A percentile compares a stretch with the other conserved stretches of the same genome.
Evolutionary conservation across 2,329 filamentous ascomycete genomes (phyloP).

Genomic region (Talaromyces sp.): DNA sequence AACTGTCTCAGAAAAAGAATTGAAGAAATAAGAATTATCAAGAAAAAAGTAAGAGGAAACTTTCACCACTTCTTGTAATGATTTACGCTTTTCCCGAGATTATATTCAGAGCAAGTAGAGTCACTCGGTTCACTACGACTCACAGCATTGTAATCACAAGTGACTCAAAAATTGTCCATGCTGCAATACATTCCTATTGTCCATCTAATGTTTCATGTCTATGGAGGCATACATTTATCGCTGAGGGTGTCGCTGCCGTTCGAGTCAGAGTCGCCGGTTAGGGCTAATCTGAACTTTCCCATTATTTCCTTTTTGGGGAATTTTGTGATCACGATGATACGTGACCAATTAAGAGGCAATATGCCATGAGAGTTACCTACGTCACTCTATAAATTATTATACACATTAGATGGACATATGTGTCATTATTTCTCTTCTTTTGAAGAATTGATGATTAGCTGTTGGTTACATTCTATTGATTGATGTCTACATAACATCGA

Average conservation of each 20-base stretch:
- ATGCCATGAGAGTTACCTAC: background rate
- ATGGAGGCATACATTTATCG: background rate
- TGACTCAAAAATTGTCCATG: background rate
- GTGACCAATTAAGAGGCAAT: background rate
- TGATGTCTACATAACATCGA: background rate
- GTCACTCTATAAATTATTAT: background rate
- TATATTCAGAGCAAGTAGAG: background rate
- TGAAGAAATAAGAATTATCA: background rate
- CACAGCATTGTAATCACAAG: background rate
- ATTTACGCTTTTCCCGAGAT: no score
- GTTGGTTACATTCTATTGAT: background rate
- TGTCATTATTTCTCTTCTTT: background rate
- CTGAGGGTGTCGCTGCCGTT: background rate
- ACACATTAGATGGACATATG: background rate
- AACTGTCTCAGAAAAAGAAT: background rate
- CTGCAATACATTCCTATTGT: background rate
- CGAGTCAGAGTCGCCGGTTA: background rate
- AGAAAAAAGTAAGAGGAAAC: background rate
- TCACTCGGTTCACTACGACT: background rate
- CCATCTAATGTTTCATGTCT: background rate
- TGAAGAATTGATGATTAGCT: background rate
- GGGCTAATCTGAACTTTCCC: conserved; percentile 2
- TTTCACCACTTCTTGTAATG: background rate
- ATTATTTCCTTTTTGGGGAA: conserved; percentile 4
- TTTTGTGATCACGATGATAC: background rate